These are phyloP conservation scores for Suhomyces terraborum DNA, from an alignment of 1,139 yeast genomes.

Conservation along the genomic window DNA sequence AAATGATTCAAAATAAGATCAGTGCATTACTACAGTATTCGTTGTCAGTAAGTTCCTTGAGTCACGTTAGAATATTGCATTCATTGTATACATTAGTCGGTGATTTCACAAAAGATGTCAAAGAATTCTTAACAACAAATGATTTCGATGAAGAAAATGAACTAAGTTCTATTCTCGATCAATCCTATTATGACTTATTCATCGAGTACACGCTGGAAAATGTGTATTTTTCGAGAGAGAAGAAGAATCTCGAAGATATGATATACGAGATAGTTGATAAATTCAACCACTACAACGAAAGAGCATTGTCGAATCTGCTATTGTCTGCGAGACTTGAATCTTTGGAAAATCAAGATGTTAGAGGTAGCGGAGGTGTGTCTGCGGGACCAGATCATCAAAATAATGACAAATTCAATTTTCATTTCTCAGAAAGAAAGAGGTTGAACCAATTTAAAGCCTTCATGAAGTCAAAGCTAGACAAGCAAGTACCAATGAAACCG, in stretches of 20 bases:
- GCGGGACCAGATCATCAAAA: slow-evolving; percentile 17
- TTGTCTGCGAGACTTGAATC: slow-evolving; percentile 47
- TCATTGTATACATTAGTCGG: slow-evolving; percentile 61
- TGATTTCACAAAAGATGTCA: slow-evolving; percentile 66
- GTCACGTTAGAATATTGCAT: slow-evolving; percentile 78
- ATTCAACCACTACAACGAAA: slow-evolving; percentile 55
- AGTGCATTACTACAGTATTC: slow-evolving; percentile 66
- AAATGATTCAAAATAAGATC: slow-evolving; percentile 68
- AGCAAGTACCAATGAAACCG: not conserved
- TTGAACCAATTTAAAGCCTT: slow-evolving; percentile 43
- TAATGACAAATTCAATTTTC: slow-evolving; percentile 35
- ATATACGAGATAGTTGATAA: slow-evolving; percentile 52
- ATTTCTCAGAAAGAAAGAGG: slow-evolving; percentile 43
- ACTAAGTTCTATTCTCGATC: slow-evolving; percentile 64
- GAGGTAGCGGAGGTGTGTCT: slow-evolving; percentile 16
- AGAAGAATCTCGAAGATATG: slow-evolving; percentile 65
- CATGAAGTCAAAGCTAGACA: slow-evolving; percentile 37
- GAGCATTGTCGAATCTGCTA: slow-evolving; percentile 48
- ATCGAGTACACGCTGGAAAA: slow-evolving; percentile 69
- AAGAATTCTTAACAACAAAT: slow-evolving; percentile 54
- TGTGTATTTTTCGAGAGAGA: slow-evolving; percentile 72
- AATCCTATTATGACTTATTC: slow-evolving; percentile 70
- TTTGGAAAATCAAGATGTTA: slow-evolving; percentile 27
- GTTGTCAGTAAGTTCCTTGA: slow-evolving; percentile 62
- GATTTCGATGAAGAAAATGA: slow-evolving; percentile 47